A percentile compares a stretch with the other conserved stretches of the same genome.
Conservation (phyloP, 1,284 basidiomycete genomes). For the Austropuccinia psidii region DNA sequence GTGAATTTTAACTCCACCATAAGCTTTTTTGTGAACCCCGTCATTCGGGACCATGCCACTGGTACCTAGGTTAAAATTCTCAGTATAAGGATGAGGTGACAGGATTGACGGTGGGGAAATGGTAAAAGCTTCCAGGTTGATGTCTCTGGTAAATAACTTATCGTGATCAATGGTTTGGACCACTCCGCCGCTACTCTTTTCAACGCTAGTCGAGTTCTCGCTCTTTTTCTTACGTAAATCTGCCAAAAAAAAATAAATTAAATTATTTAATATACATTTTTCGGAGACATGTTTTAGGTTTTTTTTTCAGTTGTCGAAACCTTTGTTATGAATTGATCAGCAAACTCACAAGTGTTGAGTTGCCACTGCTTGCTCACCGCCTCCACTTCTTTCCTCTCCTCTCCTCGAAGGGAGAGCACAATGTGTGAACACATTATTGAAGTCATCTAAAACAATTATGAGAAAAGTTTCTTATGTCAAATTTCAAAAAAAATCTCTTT, state of each 20-base stretch:
- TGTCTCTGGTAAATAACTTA: conserved; percentile 1
- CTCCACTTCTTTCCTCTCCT: conserved; percentile 30
- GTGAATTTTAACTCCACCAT: conserved; percentile 29
- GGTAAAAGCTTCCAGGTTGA: conserved; percentile 22
- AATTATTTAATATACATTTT: no score
- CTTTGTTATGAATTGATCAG: neutral
- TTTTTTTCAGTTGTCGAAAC: neutral
- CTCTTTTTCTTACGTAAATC: conserved; percentile 24
- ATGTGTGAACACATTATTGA: conserved; percentile 37
- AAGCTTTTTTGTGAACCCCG: neutral
- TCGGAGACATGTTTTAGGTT: neutral
- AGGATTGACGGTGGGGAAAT: neutral
- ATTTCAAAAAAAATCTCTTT: neutral
- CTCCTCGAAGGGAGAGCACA: conserved; percentile 27
- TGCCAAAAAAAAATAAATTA: neutral
- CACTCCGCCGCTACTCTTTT: neutral
- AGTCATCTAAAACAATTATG: conserved; percentile 18
- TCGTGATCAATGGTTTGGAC: neutral
- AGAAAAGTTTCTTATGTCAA: neutral
- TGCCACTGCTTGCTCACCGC: conserved; percentile 35
- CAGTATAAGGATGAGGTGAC: neutral
- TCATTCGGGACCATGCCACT: conserved; percentile 7
- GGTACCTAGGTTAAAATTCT: neutral
- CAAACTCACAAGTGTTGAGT: conserved; percentile 32
- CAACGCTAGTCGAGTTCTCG: neutral